Evolutionary conservation across 805 yeast species (phyloP).

Genomic region (Metschnikowia gelsemii): DNA sequence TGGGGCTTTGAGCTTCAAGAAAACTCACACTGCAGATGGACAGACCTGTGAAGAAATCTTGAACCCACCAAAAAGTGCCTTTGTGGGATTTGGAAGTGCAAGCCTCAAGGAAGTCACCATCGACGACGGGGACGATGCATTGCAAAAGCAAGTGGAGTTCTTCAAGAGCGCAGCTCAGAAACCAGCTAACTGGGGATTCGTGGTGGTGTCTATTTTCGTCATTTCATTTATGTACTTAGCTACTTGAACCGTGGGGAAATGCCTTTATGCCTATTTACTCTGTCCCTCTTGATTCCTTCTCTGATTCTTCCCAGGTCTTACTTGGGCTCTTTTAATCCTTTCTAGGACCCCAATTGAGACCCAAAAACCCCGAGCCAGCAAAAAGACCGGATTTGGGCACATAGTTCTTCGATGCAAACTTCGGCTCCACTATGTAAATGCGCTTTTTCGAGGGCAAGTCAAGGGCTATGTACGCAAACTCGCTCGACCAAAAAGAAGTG

Average conservation of each 20-base stretch:
- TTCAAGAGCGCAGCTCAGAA: constrained; percentile 12
- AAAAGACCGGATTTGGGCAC: constrained; percentile 30
- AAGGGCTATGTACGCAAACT: constrained; percentile 67
- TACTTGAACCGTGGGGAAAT: no score
- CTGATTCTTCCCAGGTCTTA: no score
- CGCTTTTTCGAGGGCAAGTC: constrained; percentile 73
- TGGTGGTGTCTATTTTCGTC: constrained; percentile 10
- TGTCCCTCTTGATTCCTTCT: constrained; percentile 9
- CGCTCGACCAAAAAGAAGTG: constrained; percentile 61
- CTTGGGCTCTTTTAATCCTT: no score
- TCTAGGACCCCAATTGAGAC: constrained; percentile 85
- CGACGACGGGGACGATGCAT: constrained; percentile 1
- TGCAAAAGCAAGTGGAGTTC: constrained; percentile 4
- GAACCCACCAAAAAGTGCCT: no score
- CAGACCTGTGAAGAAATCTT: constrained; percentile 24
- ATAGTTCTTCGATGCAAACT: constrained; percentile 43
- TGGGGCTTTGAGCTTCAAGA: constrained; percentile 19
- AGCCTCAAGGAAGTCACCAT: background rate
- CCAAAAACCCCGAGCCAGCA: constrained; percentile 62
- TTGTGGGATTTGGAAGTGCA: no score
- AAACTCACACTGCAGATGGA: constrained; percentile 25
- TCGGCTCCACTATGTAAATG: constrained; percentile 67
- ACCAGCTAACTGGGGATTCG: constrained; percentile 12
- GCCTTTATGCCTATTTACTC: no score
- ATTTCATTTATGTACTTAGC: constrained; percentile 15